phyloP scores from a whole-genome alignment of 495 filamentous ascomycete genomes.

The Aspergillus leporis region DNA sequence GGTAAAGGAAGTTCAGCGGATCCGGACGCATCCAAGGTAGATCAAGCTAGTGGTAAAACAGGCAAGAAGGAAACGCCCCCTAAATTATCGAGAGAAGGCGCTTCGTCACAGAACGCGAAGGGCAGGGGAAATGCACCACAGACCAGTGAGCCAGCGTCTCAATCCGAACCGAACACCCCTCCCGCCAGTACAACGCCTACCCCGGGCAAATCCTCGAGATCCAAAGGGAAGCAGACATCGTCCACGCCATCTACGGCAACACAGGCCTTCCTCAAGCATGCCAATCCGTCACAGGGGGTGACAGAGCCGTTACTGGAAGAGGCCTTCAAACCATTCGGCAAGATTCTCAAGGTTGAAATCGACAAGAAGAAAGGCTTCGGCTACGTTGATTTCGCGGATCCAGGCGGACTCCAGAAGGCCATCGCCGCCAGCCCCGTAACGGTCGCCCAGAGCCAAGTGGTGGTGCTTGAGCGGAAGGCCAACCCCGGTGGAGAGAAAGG shows the following conservation, averaged over 20 bases:
- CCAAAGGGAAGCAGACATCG: conserved; percentile 34
- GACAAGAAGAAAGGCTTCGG: conserved; percentile 92
- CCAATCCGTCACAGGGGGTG: conserved; percentile 87
- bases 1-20: conserved; percentile 36
- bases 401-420: conserved; percentile 69
- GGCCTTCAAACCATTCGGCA: conserved; percentile 69
- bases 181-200: conserved; percentile 32
- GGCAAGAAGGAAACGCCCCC: conserved; percentile 35
- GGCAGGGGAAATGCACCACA: conserved; percentile 18
- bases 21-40: conserved; percentile 31
- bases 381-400: conserved; percentile 79
- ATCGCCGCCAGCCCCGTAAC: conserved; percentile 77
- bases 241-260: conserved; percentile 55
- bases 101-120: conserved; percentile 28
- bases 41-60: conserved; percentile 28
- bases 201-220: conserved; percentile 33
- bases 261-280: conserved; percentile 91
- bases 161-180: conserved; percentile 26
- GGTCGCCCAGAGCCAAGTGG: conserved; percentile 81
- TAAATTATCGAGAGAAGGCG: conserved; percentile 32
- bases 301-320: conserved; percentile 74
- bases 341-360: conserved; percentile 77
- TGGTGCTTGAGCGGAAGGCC: conserved; percentile 78
- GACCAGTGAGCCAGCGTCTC: conserved; percentile 31
- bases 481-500: conserved; percentile 40